Base-by-base conservation (phyloP, 257 asterid genomes). In the Agastache rugosa region DNA sequence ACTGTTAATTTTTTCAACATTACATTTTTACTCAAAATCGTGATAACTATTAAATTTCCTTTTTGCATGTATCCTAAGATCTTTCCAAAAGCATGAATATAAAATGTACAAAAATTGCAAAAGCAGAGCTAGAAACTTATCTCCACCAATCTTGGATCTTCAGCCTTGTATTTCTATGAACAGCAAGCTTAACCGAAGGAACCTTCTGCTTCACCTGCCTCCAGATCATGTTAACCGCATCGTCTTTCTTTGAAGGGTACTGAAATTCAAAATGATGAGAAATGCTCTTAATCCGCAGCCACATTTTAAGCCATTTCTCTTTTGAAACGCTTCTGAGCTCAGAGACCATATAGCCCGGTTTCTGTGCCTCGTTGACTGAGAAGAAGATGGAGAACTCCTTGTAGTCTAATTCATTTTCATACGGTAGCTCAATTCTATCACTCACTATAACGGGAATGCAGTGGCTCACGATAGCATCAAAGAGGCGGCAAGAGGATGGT, bases 71-170 rank as follows among this genome's bases (percentile, higher is more conserved):
- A 37, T 37, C 44, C 44, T 39, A 39, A 1, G 11, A 39, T 39
- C 12, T 44, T 19, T 51, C 64, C 2, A 12, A 69, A 66, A 55
- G 45, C 55, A 63, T 47, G 14, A 34, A 11, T 74, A 16, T 69
- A 48, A 2, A 75, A 75, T 80, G 78, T 84, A 82, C 87, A 31
- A 76, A 75, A 67, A n/a, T 53, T 58, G 39, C 9, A 75, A 65
- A 59, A 53, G 14, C 29, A 51, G 53, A 60, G 42, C 16, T 16
- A 19, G 48, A 61, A 54, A 71, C 50, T 83, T 77, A 87, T 77
- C 91, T 85, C 98, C 92, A 94, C 97, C 96, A 94, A 80, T 94
- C 97, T 25, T 96, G 95, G 67, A 94, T 86, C 76, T 90, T 94
- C 73, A 94, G 83, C 83, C 97, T 82, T 71, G 91, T 66, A 81